phyloP scores from a whole-genome alignment of 139 green algal species.

The Coccomyxa sp. region DNA sequence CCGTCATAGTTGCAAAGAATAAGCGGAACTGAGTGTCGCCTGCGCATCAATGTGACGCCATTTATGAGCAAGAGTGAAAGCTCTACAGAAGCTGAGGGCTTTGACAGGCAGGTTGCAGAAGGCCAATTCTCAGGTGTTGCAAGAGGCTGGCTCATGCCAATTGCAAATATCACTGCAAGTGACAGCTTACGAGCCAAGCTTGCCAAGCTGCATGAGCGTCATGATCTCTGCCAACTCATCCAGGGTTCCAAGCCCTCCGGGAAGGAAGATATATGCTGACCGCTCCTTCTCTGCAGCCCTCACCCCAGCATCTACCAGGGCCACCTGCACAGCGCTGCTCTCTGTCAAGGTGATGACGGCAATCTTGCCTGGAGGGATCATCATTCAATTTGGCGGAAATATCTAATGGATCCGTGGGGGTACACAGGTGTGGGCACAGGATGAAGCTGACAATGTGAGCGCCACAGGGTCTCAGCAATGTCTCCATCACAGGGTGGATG shows the following conservation, averaged over 20 bases:
- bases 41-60: slow-evolving; percentile 5
- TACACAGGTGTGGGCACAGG: too few species aligned
- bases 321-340: slow-evolving; percentile 20
- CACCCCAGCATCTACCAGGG: slow-evolving; percentile 47
- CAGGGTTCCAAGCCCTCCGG: slow-evolving; percentile 53
- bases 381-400: too few species aligned
- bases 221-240: slow-evolving; percentile 59
- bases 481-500: too few species aligned
- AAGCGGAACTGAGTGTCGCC: slow-evolving; percentile 26
- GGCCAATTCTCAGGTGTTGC: too few species aligned
- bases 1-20: slow-evolving; percentile 52
- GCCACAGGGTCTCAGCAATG: too few species aligned
- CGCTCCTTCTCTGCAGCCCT: slow-evolving; percentile 30
- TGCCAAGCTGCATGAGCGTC: slow-evolving; percentile 51
- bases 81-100: slow-evolving; percentile 12
- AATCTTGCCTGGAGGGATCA: too few species aligned
- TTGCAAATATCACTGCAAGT: too few species aligned
- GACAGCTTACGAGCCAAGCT: slow-evolving; percentile 28
- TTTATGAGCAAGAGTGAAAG: too few species aligned
- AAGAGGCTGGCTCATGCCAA: too few species aligned
- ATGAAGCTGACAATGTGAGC: too few species aligned
- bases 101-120: too few species aligned
- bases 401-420: too few species aligned
- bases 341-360: background rate
- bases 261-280: slow-evolving; percentile 73